Percentiles rank a stretch among this genome's conserved stretches.
phyloP scores from a whole-genome alignment of 1,284 basidiomycete species.

The Ganoderma meredithae region DNA sequence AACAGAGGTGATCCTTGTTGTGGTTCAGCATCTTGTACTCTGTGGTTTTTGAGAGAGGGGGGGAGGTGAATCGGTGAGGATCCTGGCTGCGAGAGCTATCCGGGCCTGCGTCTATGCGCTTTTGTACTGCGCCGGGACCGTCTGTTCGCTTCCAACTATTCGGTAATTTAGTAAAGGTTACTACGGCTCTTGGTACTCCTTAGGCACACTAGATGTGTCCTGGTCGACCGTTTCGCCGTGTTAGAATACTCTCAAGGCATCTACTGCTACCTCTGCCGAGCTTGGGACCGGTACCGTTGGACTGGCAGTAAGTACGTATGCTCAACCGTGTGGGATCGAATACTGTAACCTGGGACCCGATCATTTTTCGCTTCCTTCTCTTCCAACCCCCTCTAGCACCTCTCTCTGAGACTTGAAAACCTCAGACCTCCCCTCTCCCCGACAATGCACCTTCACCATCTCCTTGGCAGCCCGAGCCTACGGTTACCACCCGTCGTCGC shows the following conservation, averaged over 20 bases:
- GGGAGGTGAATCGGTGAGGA: background rate
- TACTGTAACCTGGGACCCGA: background rate
- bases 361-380: background rate
- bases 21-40: background rate
- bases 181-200: background rate
- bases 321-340: background rate
- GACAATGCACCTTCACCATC: background rate
- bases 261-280: background rate
- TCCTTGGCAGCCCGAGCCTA: background rate
- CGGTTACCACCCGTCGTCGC: background rate
- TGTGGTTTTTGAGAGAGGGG: background rate
- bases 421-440: background rate
- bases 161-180: background rate
- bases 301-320: background rate
- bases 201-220: background rate
- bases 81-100: background rate
- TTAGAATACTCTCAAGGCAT: background rate
- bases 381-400: background rate
- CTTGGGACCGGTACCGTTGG: background rate
- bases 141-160: background rate
- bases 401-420: background rate
- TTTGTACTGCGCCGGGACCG: background rate
- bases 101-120: background rate
- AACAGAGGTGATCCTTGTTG: background rate
- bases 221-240: background rate